phyloP scores from a whole-genome alignment of 352 stramenopile genomes.

The Phytophthora ramorum region DNA sequence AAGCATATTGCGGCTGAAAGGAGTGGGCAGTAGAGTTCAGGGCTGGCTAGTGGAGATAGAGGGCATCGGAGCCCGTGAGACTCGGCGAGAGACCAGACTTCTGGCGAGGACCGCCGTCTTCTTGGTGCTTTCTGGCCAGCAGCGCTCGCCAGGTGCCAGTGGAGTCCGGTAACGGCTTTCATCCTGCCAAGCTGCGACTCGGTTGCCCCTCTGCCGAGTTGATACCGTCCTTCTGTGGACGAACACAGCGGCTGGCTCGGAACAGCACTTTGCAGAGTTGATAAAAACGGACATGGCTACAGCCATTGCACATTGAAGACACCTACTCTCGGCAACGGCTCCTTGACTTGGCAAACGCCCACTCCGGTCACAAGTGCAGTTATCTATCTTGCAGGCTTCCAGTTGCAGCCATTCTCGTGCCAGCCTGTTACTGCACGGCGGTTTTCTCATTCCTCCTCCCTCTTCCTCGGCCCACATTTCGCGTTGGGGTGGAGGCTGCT shows the following conservation, averaged over 20 bases:
- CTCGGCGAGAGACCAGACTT: constrained; percentile 3
- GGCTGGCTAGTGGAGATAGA: constrained; percentile 3
- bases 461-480: neutral
- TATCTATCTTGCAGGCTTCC: neutral
- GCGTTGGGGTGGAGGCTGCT: constrained; percentile 3
- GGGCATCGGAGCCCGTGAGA: constrained; percentile 17
- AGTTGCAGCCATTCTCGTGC: neutral
- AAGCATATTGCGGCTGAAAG: constrained; percentile 1
- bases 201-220: neutral
- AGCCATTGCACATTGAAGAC: constrained; percentile 28
- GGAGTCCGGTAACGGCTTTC: neutral
- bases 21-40: constrained; percentile 12
- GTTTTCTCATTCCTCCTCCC: constrained; percentile 27
- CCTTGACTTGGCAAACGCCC: constrained; percentile 20
- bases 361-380: constrained; percentile 9
- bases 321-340: constrained; percentile 17
- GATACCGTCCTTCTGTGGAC: constrained; percentile 11
- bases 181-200: too few species aligned
- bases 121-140: neutral
- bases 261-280: neutral
- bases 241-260: constrained; percentile 1
- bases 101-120: neutral
- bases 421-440: constrained; percentile 20
- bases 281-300: constrained; percentile 23
- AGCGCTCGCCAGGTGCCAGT: neutral